phyloP scores from a whole-genome alignment of 345 rosid species.

The Jatropha curcas region DNA sequence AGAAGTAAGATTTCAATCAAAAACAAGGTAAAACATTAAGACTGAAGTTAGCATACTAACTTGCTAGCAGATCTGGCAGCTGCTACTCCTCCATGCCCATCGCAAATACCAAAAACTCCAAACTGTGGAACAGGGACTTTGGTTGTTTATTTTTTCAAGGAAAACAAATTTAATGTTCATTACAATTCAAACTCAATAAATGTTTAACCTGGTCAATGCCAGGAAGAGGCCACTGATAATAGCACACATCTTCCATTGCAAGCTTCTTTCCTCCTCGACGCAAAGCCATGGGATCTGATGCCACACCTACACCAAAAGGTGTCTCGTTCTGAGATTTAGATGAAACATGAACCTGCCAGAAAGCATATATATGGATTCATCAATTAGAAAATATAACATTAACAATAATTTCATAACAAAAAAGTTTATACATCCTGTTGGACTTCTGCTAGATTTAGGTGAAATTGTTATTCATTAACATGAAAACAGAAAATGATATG shows the following conservation, averaged over 20 bases:
- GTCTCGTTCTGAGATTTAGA: slow-evolving; percentile 47
- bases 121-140: slow-evolving; percentile 51
- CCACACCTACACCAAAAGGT: slow-evolving; percentile 82
- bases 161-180: slow-evolving; percentile 12
- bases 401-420: neutral
- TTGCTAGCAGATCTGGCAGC: slow-evolving; percentile 93
- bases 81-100: slow-evolving; percentile 91
- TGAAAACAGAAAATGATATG: neutral
- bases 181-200: slow-evolving; percentile 13
- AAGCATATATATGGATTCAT: slow-evolving; percentile 2
- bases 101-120: slow-evolving; percentile 94
- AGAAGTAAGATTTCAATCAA: slow-evolving; percentile 12
- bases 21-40: slow-evolving; percentile 19
- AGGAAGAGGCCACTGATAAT: slow-evolving; percentile 91
- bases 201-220: slow-evolving; percentile 68
- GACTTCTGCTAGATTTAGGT: neutral
- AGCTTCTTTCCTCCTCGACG: slow-evolving; percentile 93
- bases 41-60: slow-evolving; percentile 52
- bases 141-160: slow-evolving; percentile 9
- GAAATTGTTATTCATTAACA: neutral
- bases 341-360: slow-evolving; percentile 66
- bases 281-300: slow-evolving; percentile 93
- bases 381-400: neutral
- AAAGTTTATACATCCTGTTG: neutral
- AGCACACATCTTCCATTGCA: slow-evolving; percentile 95